Evolutionary conservation across 2,329 filamentous ascomycete genomes (phyloP).

Genomic region (Claviceps sp.): DNA sequence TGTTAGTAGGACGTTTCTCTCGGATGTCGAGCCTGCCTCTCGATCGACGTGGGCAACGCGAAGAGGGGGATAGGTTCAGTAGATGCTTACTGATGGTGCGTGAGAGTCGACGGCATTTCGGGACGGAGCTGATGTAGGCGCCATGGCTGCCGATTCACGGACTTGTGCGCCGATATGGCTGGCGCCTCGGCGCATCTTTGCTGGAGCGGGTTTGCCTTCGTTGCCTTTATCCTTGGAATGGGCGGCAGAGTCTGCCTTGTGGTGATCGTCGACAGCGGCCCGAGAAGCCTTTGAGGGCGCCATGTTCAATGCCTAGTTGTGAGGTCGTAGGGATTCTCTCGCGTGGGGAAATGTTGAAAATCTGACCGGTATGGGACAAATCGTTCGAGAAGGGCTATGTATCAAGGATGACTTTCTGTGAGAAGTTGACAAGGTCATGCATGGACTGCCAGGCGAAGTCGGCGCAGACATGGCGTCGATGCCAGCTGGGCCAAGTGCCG

Average conservation of each 20-base stretch:
- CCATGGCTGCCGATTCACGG: slow-evolving; percentile 18
- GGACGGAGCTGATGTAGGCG: slow-evolving; percentile 20
- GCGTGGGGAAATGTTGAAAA: slow-evolving; percentile 6
- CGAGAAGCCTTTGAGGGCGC: slow-evolving; percentile 33
- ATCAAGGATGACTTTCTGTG: not conserved
- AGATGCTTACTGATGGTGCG: slow-evolving; percentile 21
- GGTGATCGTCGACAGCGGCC: slow-evolving; percentile 29
- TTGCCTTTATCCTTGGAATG: slow-evolving; percentile 30
- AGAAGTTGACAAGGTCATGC: too few relatives aligned
- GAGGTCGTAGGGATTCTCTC: not conserved
- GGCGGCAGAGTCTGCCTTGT: slow-evolving; percentile 27
- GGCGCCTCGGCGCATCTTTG: slow-evolving; percentile 42
- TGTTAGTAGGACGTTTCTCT: slow-evolving; percentile 3
- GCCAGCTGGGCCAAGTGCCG: too few relatives aligned
- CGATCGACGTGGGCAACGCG: not conserved
- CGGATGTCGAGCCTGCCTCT: not conserved
- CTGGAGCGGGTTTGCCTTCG: slow-evolving; percentile 28
- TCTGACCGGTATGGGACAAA: not conserved
- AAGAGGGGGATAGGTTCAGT: slow-evolving; percentile 3
- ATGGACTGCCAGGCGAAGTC: too few relatives aligned
- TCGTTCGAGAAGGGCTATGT: not conserved
- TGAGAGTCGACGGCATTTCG: slow-evolving; percentile 16
- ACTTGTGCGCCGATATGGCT: slow-evolving; percentile 36
- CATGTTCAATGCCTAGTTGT: slow-evolving; percentile 16
- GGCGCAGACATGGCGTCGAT: too few relatives aligned